A percentile compares a stretch with the other conserved stretches of the same genome.
phyloP scores from a whole-genome alignment of 441 rosid genomes.

The Flueggea neowawraea region DNA sequence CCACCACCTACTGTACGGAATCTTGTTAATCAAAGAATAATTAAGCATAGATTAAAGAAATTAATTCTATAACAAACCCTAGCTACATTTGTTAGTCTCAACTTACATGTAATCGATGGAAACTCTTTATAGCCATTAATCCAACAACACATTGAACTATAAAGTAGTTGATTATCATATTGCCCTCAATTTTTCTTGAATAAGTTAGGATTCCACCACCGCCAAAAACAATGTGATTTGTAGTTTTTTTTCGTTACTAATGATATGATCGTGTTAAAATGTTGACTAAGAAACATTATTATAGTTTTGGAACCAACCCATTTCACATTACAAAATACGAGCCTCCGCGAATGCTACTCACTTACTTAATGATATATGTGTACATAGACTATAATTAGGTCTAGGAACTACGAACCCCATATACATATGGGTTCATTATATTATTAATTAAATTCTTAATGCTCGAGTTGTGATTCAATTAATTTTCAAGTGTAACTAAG shows the following conservation, averaged over 20 bases:
- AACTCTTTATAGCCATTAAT: neutral
- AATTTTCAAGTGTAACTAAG: neutral
- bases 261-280: slow-evolving; percentile 36
- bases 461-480: slow-evolving; percentile 2
- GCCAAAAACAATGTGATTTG: slow-evolving; percentile 8
- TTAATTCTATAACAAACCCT: no score
- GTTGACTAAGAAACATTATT: slow-evolving; percentile 29
- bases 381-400: slow-evolving; percentile 30
- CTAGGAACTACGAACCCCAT: slow-evolving; percentile 15
- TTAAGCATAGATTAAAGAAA: no score
- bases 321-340: neutral
- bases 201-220: slow-evolving; percentile 43
- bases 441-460: neutral
- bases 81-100: no score
- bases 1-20: slow-evolving; percentile 27
- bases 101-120: no score
- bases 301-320: slow-evolving; percentile 6
- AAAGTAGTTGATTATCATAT: slow-evolving; percentile 10
- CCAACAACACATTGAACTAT: slow-evolving; percentile 4
- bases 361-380: slow-evolving; percentile 21
- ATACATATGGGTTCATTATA: neutral
- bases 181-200: slow-evolving; percentile 1
- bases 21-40: neutral
- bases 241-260: slow-evolving; percentile 19
- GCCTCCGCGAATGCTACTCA: slow-evolving; percentile 33